These are phyloP conservation scores for Entomophthora muscae DNA, from an alignment of 371 early-diverging fungal genomes.

Conservation along the genomic window DNA sequence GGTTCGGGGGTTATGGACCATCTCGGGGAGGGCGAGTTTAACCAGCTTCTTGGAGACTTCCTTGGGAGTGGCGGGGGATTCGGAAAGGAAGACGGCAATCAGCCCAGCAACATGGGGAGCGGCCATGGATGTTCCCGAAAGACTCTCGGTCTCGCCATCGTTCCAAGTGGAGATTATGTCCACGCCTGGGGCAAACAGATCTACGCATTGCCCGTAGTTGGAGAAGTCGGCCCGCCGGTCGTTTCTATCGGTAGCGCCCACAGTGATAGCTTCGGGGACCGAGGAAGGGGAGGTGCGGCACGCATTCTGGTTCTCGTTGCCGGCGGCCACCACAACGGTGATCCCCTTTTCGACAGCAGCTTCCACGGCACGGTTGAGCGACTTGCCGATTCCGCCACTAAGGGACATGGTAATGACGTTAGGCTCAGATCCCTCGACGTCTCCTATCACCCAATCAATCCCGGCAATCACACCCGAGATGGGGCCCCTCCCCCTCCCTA, in stretches of 20 bases:
- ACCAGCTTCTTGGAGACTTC: slow-evolving; percentile 60
- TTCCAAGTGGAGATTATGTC: slow-evolving; percentile 82
- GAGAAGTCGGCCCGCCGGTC: slow-evolving; percentile 86
- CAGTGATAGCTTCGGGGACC: slow-evolving; percentile 81
- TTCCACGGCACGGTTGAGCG: neutral
- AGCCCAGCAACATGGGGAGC: slow-evolving; percentile 96
- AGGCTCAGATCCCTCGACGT: neutral
- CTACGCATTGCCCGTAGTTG: slow-evolving; percentile 82
- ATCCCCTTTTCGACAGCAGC: neutral
- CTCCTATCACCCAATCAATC: slow-evolving; percentile 16
- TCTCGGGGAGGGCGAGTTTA: slow-evolving; percentile 37
- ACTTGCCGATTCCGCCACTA: neutral
- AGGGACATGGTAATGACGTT: neutral
- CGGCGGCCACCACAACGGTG: neutral
- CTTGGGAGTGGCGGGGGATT: slow-evolving; percentile 30
- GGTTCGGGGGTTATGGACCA: slow-evolving; percentile 34
- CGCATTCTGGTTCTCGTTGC: slow-evolving; percentile 89
- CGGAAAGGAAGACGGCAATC: slow-evolving; percentile 68
- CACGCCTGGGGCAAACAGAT: slow-evolving; percentile 89
- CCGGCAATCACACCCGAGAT: slow-evolving; percentile 18
- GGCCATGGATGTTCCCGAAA: slow-evolving; percentile 99
- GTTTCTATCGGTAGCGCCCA: slow-evolving; percentile 71
- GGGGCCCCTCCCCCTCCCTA: slow-evolving; percentile 17
- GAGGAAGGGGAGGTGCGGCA: slow-evolving; percentile 92
- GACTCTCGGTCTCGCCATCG: slow-evolving; percentile 52